Conservation (phyloP, 2,329 filamentous ascomycete genomes). For the Paraphoma chrysanthemicola region DNA sequence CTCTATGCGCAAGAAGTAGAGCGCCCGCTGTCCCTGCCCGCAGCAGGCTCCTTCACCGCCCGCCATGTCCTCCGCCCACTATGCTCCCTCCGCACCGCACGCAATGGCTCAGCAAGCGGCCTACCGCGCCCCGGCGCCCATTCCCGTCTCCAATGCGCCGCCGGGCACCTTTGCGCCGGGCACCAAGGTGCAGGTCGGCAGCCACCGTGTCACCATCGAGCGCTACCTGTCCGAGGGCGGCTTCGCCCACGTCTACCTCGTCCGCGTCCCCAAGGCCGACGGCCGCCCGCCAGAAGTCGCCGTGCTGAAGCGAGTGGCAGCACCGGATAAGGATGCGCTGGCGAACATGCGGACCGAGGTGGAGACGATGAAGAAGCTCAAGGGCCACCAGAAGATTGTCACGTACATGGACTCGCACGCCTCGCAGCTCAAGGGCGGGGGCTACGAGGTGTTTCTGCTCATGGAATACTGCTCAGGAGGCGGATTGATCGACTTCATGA, state of each 20-base stretch:
- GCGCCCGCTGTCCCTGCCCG: constrained; percentile 36
- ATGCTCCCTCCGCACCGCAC: constrained; percentile 46
- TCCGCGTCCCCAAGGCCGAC: constrained; percentile 76
- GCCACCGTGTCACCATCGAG: constrained; percentile 90
- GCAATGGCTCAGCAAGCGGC: constrained; percentile 45
- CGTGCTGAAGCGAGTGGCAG: constrained; percentile 92
- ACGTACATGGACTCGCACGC: constrained; percentile 99
- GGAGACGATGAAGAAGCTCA: constrained; percentile 99
- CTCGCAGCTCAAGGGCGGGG: constrained; percentile 87
- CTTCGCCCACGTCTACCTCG: constrained; percentile 97
- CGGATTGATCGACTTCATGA: constrained; percentile 99
- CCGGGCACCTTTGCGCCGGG: constrained; percentile 87
- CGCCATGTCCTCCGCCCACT: constrained; percentile 49
- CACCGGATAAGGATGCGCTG: constrained; percentile 93
- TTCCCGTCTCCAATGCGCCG: constrained; percentile 47
- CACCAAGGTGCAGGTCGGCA: constrained; percentile 95
- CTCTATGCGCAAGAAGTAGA: constrained; percentile 45
- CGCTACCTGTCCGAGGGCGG: constrained; percentile 98
- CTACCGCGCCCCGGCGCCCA: constrained; percentile 41
- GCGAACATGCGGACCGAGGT: constrained; percentile 98
- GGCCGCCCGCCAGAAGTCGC: constrained; percentile 80
- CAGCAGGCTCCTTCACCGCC: constrained; percentile 43
- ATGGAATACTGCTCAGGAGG: constrained; percentile 98
- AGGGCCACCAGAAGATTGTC: constrained; percentile 94
- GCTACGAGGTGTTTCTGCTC: constrained; percentile 96